These are phyloP conservation scores for Kwoniella heveanensis DNA, from an alignment of 768 basidiomycete genomes.

Conservation along the genomic window DNA sequence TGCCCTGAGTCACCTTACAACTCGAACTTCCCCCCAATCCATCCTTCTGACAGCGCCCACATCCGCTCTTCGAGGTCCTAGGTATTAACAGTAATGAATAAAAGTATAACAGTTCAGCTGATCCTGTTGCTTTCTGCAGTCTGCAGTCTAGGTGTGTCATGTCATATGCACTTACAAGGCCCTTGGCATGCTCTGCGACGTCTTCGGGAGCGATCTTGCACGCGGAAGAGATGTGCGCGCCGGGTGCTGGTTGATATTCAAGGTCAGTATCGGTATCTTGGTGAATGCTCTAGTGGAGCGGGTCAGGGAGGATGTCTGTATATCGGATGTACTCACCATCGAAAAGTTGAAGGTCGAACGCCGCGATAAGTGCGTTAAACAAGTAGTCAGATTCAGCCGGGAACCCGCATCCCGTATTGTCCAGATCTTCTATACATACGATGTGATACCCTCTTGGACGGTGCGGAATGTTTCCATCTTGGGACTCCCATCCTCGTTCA, in stretches of 20 bases:
- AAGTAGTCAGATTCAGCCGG: no score
- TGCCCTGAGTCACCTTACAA: no score
- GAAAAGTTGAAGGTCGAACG: slow-evolving; percentile 13
- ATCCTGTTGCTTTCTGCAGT: not conserved
- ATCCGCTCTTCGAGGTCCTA: slow-evolving; percentile 22
- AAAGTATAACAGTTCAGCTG: no score
- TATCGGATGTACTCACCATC: slow-evolving; percentile 15
- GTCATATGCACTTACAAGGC: no score
- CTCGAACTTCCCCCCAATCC: slow-evolving; percentile 24
- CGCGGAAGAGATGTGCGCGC: not conserved
- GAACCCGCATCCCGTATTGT: not conserved
- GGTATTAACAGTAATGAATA: no score
- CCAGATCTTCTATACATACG: slow-evolving; percentile 2
- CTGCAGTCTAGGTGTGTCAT: no score
- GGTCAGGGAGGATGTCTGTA: no score
- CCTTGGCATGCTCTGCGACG: slow-evolving; percentile 14
- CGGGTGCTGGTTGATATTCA: not conserved
- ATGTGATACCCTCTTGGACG: slow-evolving; percentile 4
- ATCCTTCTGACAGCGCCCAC: slow-evolving; percentile 24
- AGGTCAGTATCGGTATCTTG: not conserved
- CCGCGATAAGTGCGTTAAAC: slow-evolving; percentile 9
- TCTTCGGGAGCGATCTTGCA: not conserved
- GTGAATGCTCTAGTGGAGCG: no score
- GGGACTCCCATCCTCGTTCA: slow-evolving; percentile 12
- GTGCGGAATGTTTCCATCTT: not conserved